A percentile compares a stretch with the other conserved stretches of the same genome.
These are phyloP conservation scores for Pythium grandisporangium DNA, from an alignment of 352 stramenopile species.

Conservation along the genomic window DNA sequence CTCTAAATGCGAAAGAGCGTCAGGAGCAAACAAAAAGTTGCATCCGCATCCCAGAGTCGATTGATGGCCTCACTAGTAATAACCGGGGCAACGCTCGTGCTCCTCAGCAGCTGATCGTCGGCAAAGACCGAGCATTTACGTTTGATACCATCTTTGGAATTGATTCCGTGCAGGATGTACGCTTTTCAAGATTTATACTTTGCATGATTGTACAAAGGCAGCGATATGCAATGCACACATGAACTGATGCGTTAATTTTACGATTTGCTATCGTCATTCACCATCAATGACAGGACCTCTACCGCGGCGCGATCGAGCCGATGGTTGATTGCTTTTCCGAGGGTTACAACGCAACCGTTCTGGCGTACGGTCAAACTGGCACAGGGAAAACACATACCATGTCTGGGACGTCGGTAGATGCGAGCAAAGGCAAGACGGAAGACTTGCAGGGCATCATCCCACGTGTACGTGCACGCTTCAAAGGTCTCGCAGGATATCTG, in stretches of 20 bases:
- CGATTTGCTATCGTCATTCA: constrained; percentile 2
- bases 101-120: constrained; percentile 69
- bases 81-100: constrained; percentile 6
- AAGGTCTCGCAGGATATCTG: no score
- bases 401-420: constrained; percentile 47
- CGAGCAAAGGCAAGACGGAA: constrained; percentile 28
- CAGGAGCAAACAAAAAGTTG: constrained; percentile 70
- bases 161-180: constrained; percentile 53
- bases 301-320: constrained; percentile 47
- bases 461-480: constrained; percentile 28
- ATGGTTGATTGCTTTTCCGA: constrained; percentile 75
- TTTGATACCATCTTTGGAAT: constrained; percentile 85
- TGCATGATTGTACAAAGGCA: no score
- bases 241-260: no score
- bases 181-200: no score
- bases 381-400: constrained; percentile 96
- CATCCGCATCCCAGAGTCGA: constrained; percentile 42
- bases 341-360: constrained; percentile 76
- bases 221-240: no score
- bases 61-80: constrained; percentile 29
- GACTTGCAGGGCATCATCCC: constrained; percentile 81
- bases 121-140: constrained; percentile 81
- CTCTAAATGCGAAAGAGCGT: constrained; percentile 51
- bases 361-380: constrained; percentile 82
- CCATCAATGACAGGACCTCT: constrained; percentile 35